phyloP scores from a whole-genome alignment of 257 asterid species.

The Cinchona pubescens region DNA sequence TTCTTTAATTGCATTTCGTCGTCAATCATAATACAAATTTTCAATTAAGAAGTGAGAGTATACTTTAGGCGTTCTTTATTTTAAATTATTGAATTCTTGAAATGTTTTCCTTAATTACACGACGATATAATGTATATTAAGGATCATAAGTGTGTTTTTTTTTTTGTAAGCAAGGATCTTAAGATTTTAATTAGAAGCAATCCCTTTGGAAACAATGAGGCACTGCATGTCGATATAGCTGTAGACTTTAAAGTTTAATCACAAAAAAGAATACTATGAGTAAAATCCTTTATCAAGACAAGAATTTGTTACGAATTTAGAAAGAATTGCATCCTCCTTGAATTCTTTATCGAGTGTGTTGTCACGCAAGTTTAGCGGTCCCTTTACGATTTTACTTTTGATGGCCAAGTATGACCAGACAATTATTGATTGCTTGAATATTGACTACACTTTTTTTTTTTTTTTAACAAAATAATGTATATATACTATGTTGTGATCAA shows the following conservation, averaged over 20 bases:
- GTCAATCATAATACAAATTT: too few species aligned
- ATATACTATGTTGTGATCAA: background rate
- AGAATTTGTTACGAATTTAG: background rate
- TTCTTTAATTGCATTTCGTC: too few species aligned
- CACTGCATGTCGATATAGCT: background rate
- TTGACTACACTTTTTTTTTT: conserved; percentile 9
- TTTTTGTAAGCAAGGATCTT: too few species aligned
- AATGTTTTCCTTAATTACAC: too few species aligned
- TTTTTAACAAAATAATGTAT: too few species aligned
- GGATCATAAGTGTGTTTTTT: too few species aligned
- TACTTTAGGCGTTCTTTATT: too few species aligned
- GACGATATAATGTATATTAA: too few species aligned
- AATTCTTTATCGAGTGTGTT: background rate
- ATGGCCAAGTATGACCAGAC: background rate
- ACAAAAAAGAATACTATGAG: background rate
- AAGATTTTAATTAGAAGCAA: too few species aligned
- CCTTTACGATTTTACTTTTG: background rate
- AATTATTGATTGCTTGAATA: background rate
- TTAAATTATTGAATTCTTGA: too few species aligned
- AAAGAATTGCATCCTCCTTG: background rate
- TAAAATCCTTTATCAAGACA: background rate
- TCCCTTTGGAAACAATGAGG: background rate
- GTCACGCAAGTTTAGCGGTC: conserved; percentile 2
- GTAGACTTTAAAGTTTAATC: background rate
- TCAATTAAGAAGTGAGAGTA: too few species aligned